Base-by-base conservation (phyloP, 1,284 basidiomycete species). In the Phellinidium pouzarii region DNA sequence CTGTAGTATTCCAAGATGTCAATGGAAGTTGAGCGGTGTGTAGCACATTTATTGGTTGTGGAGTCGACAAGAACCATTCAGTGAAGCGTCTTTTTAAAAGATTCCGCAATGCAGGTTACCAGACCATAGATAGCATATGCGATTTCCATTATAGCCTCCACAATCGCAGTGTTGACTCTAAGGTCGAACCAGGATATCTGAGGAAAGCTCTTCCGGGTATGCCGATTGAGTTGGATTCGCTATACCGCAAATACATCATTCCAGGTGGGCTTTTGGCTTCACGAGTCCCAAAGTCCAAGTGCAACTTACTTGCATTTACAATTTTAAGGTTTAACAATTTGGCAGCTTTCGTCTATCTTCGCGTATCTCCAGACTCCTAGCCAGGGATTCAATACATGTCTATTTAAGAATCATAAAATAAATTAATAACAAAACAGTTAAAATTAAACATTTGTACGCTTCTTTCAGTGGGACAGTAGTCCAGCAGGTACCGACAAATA, bases 401-500 rank as follows among this genome's bases (percentile, higher is more conserved):
- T 17, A 17, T 40, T 7, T 17, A 25, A n/a, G 6, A 22, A n/a
- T n/a, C 34, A 38, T 22, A 3, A 14, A 20, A 17, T n/a, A 23
- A 51, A 37, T 43, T 53, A 12, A 1, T n/a, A n/a, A n/a, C n/a
- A n/a, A n/a, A n/a, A n/a, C n/a, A n/a, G n/a, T n/a, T n/a, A n/a
- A n/a, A n/a, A n/a, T n/a, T n/a, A 50, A 6, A 3, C 5, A 40
- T 50, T 14, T 34, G 31, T n/a, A 20, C 37, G 31, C 48, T 44
- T 9, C 17, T n/a, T 14, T 3, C n/a, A 92, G 88, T 94, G 91
- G 92, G 70, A 80, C 1, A 82, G 80, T 50, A 91, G 89, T 55
- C 92, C 92, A 0, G 91, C 91, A n/a, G 91, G 87, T 60, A 95
- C 94, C n/a, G n/a, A n/a, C n/a, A n/a, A n/a, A n/a, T n/a, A n/a